Evolutionary conservation across 192 early-diverging fungal species (phyloP), one percentile per base, ranked within the genome.

Genomic region (Coemansia sp.): DNA sequence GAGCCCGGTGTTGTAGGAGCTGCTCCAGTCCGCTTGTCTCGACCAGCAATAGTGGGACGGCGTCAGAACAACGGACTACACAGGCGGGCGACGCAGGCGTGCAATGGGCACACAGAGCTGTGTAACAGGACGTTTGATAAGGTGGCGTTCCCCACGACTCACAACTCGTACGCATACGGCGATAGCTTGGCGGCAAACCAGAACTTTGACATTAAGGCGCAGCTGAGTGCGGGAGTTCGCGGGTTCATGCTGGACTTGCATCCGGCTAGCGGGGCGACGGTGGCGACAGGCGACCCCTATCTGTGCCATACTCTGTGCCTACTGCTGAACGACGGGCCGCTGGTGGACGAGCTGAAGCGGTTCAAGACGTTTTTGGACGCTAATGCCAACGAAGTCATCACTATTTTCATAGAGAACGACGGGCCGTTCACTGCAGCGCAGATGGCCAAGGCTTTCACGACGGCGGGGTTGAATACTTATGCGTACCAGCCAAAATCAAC

Each of bases 211-310:
- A 88, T 93, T 37, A 62, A 63, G 19, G 74, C 75, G 11, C 93
- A 95, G 76, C 82, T 95, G 8, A 74, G 81, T 40, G 89, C 89
- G 59, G 93, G 93, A 24, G 75, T 95, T 46, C 81, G 93, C 6
- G 89, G 78, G 7, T 85, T 95, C 54, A 90, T 90, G 85, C 81
- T 95, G 40, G 91, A 90, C 68, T 79, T 86, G 37, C 75, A 83
- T 79, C 27, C 48, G 17, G 16, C 46, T 14, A 63, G 24, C 36
- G 37, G 59, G 17, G 35, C 68, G n/a, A 72, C 64, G 19, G 56
- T 34, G 13, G 48, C 42, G 37, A 68, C 73, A 35, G 63, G 21
- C 24, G 80, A 64, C 45, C 77, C 48, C 77, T 89, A 87, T 59
- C 81, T 93, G 41, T 93, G 92, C 75, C 91, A 92, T 67, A 79